Base-by-base conservation (phyloP, 2,329 filamentous ascomycete species). In the Sclerotinia spermophila region DNA sequence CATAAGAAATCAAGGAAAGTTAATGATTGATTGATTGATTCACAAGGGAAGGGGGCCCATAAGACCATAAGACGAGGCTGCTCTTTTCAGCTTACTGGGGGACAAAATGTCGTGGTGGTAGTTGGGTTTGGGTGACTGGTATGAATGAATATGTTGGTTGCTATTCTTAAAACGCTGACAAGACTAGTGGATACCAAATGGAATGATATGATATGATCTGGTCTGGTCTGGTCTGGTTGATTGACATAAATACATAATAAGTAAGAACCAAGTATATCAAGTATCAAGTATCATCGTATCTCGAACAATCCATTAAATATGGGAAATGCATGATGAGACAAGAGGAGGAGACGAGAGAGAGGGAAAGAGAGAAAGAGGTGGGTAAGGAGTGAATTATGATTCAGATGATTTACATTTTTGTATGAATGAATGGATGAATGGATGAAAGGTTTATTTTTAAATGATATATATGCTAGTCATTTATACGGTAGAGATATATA, bases 161-260 rank as follows among this genome's bases (percentile, higher is more conserved):
- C 40, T 62, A 62, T 62, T 45, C 59, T 62, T 10, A 40, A 61
- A 53, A 30, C 59, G 68, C 45, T 70, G 68, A 66, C 45, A 48
- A 48, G 45, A 17, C 68, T 66, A 67, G 64, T 67, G 64, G 64
- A 27, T 66, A 66, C 59, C n/a, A 6, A 30, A 55, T 42, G 8
- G 40, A 15, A 13, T 30, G 58, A 44, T 61, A 8, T 19, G n/a
- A 42, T 27, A 24, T 21, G 10, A n/a, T n/a, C n/a, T n/a, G n/a
- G n/a, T n/a, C n/a, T n/a, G n/a, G n/a, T n/a, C n/a, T n/a, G n/a
- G n/a, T n/a, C n/a, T n/a, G n/a, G n/a, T n/a, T n/a, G n/a, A n/a
- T n/a, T n/a, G n/a, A n/a, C n/a, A n/a, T n/a, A n/a, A n/a, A n/a
- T n/a, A n/a, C n/a, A n/a, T n/a, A n/a, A n/a, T n/a, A n/a, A n/a